Evolutionary conservation across 2,329 filamentous ascomycete genomes (phyloP), one percentile per base, ranked within the genome.

Genomic region (Fusarium miscanthi): DNA sequence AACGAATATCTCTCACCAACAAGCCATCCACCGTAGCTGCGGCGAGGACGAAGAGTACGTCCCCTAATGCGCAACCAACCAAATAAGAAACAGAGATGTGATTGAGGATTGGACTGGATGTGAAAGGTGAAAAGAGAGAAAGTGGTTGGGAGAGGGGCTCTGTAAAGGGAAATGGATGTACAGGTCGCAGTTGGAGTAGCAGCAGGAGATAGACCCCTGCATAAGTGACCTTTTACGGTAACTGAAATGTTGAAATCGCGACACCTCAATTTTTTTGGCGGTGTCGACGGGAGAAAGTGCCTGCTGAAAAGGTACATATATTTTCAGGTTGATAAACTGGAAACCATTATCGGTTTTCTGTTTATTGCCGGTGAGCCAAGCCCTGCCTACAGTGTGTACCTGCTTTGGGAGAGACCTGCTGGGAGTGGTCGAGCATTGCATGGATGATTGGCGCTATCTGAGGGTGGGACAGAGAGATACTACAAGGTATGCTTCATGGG

Each of bases 121-220:
- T 27, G 23, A 64, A 64, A 52, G 31, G 45, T 66, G 67, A 68
- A 49, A 42, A 54, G 66, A 72, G 66, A 73, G 66, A 61, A 61
- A 61, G 58, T 69, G 71, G 70, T 69, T 69, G 69, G 69, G 70
- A 60, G 66, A 72, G 71, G 70, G 67, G 71, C 67, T 56, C 71
- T 74, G 70, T 59, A 52, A 66, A 45, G 66, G 54, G 59, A 57
- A 59, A 41, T 45, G 30, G 42, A 42, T 60, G 56, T 63, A 69
- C 65, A 69, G 52, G 65, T 57, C 19, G n/a, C 59, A 69, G 40
- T 43, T 40, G 57, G 31, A 51, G 60, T 60, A 41, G 46, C 25
- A 57, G 54, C 43, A 53, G 27, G 35, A 45, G 48, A 48, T 42
- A 43, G 65, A 66, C 61, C 71, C 70, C 71, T 72, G 71, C 52